Conservation (phyloP, 1,284 basidiomycete species). For the Psilocybe mexicana region DNA sequence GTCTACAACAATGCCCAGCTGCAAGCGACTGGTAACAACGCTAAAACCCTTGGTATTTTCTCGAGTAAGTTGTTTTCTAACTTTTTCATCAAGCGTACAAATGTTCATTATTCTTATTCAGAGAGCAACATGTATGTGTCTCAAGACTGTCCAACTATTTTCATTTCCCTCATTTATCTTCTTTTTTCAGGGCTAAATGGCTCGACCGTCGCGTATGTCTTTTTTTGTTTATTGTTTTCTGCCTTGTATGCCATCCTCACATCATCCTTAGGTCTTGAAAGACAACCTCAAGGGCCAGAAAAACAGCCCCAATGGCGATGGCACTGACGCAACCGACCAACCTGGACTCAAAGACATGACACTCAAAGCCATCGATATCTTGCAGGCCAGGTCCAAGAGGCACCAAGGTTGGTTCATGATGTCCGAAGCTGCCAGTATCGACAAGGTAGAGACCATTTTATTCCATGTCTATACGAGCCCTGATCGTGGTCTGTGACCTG, state of each 20-base stretch:
- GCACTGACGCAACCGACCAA: constrained; percentile 40
- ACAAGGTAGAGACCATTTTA: constrained; percentile 30
- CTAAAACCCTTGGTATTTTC: constrained; percentile 43
- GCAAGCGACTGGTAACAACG: constrained; percentile 27
- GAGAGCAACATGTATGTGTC: constrained; percentile 30
- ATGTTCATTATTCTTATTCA: constrained; percentile 2
- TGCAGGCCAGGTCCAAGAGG: constrained; percentile 36
- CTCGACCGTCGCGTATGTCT: constrained; percentile 35
- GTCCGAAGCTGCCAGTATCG: constrained; percentile 45
- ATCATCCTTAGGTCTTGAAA: constrained; percentile 29
- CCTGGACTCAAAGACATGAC: constrained; percentile 48
- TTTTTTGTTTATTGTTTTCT: constrained; percentile 2
- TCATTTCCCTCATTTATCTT: background rate
- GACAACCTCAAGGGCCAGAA: constrained; percentile 37
- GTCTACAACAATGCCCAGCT: constrained; percentile 38
- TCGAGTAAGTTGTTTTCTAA: constrained; percentile 28
- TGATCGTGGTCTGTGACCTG: background rate
- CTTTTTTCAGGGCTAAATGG: constrained; percentile 38
- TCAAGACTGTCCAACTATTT: background rate
- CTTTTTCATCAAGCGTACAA: background rate
- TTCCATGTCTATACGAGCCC: no score
- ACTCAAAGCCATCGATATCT: constrained; percentile 43
- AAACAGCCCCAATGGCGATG: constrained; percentile 42
- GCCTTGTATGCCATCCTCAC: background rate
- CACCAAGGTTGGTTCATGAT: constrained; percentile 45